These are phyloP conservation scores for Toxoplasma gondii DNA, from an alignment of 169 alveolate species.

Conservation along the genomic window DNA sequence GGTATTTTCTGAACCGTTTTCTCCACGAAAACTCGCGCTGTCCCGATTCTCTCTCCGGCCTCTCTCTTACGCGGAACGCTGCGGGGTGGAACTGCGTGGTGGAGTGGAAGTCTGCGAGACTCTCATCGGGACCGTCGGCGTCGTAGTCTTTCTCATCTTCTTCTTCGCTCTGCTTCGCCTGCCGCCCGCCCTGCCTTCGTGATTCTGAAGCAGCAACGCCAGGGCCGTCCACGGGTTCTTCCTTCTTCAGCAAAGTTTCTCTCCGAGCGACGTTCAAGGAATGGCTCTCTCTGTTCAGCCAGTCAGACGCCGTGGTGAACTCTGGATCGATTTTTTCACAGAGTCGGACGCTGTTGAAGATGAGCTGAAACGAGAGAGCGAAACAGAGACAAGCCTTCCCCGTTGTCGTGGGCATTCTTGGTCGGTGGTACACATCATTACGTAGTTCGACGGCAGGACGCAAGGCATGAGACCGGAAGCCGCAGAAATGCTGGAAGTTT, in stretches of 20 bases:
- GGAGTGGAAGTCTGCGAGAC: constrained; percentile 38
- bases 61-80: constrained; percentile 26
- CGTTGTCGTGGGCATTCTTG: too few species aligned
- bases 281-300: not conserved
- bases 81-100: constrained; percentile 44
- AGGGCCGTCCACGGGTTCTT: not conserved
- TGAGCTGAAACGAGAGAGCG: not conserved
- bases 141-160: not conserved
- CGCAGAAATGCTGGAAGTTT: too few species aligned
- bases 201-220: not conserved
- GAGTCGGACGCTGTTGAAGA: constrained; percentile 48
- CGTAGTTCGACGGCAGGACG: too few species aligned
- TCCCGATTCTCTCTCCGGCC: not conserved
- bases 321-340: constrained; percentile 37
- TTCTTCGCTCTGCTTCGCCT: not conserved
- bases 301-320: constrained; percentile 7
- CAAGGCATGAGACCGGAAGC: too few species aligned
- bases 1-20: too few species aligned
- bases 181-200: not conserved
- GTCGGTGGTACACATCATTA: too few species aligned
- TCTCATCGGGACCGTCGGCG: not conserved
- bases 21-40: too few species aligned
- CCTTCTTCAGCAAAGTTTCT: not conserved
- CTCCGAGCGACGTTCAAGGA: not conserved
- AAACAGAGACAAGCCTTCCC: not conserved